Base-by-base conservation (phyloP, 176 grass and related monocot genomes). In the Musa itinerans region DNA sequence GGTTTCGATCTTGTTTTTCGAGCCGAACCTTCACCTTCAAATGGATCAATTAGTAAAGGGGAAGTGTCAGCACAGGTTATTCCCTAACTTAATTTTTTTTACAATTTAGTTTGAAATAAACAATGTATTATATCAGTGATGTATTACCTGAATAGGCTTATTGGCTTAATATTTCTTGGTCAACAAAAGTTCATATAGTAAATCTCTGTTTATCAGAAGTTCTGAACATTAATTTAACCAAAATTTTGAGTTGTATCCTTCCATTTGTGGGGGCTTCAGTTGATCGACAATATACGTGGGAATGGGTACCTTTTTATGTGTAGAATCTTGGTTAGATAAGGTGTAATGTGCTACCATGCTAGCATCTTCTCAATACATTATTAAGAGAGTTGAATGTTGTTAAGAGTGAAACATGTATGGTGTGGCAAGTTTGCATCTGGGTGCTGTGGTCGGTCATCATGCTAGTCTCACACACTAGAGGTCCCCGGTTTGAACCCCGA, bases 1-100 rank as follows among this genome's bases (percentile, higher is more conserved):
- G 92, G 92, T 24, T 89, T 87, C 71, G 92, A 20, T 70, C 83
- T 96, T 79, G 53, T 64, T 74, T 96, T 96, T 74, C 82, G 88
- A 83, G 67, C 50, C 62, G 86, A 80, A 53, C 63, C 80, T 61
- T 78, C 76, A 83, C 64, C 81, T 74, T 80, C 81, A 67, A 76
- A 82, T 86, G 83, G 83, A 72, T 78, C 79, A 72, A 26, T 68
- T 78, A 63, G 64, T 73, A 77, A 92, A 86, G 78, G 68, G 19
- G 73, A 84, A 88, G 82, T 84, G 81, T 56, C 58, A 85, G 87
- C 81, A 16, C 85, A 89, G 89, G 93, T 90, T 52, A 86, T 77
- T 69, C 71, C 64, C 57, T 72, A 73, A 50, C 72, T 63, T 74
- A 63, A 26, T 62, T 53, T 10, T 10, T 29, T 43, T 77, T 20